Evolutionary conservation across 306 rosid genomes (phyloP), one percentile per base, ranked within the genome.

Genomic region (Vachellia collinsii): DNA sequence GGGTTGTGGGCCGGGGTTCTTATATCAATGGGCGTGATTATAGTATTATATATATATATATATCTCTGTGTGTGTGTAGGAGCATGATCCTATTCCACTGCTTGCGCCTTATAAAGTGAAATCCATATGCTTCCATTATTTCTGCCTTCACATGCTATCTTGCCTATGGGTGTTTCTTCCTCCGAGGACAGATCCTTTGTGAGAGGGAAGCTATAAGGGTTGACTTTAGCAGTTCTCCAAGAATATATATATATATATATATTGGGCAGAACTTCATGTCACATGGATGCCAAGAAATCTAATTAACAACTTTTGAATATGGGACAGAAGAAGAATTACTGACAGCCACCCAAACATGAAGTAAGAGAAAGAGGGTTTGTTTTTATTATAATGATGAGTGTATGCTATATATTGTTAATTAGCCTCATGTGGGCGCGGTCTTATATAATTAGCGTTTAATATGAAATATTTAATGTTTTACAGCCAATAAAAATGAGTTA

Each of bases 71-170:
- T 29, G 34, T 29, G 34, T 29, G 34, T 58, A 62, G 41, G 19
- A 25, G 39, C 67, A 62, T 25, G 39, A 12, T 61, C 19, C 62
- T 17, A 5, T 51, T 69, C 74, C 43, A 42, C 74, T 69, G 54
- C 41, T 11, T 62, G 41, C 74, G 74, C 54, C 74, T 20, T 69
- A 43, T 43, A 43, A 69, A 11, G 54, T 22, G 74, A 43, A 22
- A 22, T 48, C 54, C 54, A 48, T 48, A 48, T 48, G 54, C 48
- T 9, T 8, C 29, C 34, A 41, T 68, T 20, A 36, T 68, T 34
- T n/a, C 41, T 62, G 51, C 34, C 20, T 42, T 69, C 74, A 43
- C 54, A 41, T 43, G 53, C 37, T 17, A 17, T 17, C 58, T 17
- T 51, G 5, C 58, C 34, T 29, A 29, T 29, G 7, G 16, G 17